A percentile compares a stretch with the other conserved stretches of the same genome.
phyloP scores from a whole-genome alignment of 1,139 yeast species.

The Geotrichum carabidarum region DNA sequence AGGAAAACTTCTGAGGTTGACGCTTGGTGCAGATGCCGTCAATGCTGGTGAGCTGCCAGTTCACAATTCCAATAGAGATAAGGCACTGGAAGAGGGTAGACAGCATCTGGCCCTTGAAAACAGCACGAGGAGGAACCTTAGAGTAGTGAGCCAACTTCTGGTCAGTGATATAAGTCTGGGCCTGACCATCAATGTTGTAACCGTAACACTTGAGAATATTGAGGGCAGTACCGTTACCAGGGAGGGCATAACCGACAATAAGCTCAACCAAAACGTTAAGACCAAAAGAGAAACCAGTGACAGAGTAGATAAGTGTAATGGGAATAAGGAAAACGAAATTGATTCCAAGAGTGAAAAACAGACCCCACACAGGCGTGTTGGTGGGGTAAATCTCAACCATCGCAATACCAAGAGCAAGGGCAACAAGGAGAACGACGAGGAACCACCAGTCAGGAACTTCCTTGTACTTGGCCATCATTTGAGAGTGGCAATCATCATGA shows the following conservation, averaged over 20 bases:
- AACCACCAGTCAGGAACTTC: constrained; percentile 22
- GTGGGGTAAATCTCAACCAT: constrained; percentile 46
- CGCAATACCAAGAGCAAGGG: constrained; percentile 48
- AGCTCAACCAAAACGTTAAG: constrained; percentile 54
- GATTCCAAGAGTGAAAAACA: constrained; percentile 53
- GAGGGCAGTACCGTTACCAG: constrained; percentile 58
- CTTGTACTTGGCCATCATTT: constrained; percentile 47
- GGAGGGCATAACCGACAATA: constrained; percentile 57
- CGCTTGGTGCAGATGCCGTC: constrained; percentile 45
- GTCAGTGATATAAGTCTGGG: constrained; percentile 52
- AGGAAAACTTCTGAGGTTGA: constrained; percentile 37
- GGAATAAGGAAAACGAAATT: constrained; percentile 53
- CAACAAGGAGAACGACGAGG: constrained; percentile 35
- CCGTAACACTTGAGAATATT: constrained; percentile 56
- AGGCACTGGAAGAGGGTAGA: constrained; percentile 39
- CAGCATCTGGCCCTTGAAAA: constrained; percentile 55
- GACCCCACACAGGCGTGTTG: constrained; percentile 48
- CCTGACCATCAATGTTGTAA: constrained; percentile 56
- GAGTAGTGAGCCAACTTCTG: constrained; percentile 60
- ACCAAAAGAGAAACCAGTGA: constrained; percentile 28
- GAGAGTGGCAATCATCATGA: constrained; percentile 22
- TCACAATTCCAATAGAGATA: constrained; percentile 49
- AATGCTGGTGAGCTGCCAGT: constrained; percentile 49
- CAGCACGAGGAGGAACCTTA: constrained; percentile 55
- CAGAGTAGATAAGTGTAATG: constrained; percentile 44